A percentile compares a stretch with the other conserved stretches of the same genome.
Conservation (phyloP, 164 flowering plant species). For the Liriodendron chinense region DNA sequence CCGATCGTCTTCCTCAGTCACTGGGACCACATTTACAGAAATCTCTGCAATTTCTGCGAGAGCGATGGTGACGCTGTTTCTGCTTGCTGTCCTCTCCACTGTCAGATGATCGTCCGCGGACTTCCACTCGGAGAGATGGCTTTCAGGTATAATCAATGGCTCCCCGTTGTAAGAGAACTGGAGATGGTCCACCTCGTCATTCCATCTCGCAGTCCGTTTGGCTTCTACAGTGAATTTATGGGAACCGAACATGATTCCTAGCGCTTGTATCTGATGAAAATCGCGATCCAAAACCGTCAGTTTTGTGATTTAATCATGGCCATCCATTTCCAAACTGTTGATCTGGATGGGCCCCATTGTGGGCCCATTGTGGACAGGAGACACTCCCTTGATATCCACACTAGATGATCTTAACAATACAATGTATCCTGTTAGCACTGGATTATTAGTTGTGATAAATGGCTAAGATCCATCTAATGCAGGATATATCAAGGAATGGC, state of each 20-base stretch:
- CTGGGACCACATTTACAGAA: constrained; percentile 40
- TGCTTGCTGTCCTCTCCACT: constrained; percentile 34
- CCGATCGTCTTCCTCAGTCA: constrained; percentile 39
- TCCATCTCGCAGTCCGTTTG: constrained; percentile 42
- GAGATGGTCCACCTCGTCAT: constrained; percentile 49
- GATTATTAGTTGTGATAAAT: too few species aligned
- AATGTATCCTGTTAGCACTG: too few species aligned
- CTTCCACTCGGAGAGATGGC: constrained; percentile 42
- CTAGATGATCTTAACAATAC: too few species aligned
- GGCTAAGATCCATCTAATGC: too few species aligned
- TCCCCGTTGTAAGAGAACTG: constrained; percentile 47
- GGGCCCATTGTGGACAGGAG: too few species aligned
- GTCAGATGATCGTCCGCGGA: constrained; percentile 30
- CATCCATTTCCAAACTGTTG: too few species aligned
- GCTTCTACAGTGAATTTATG: constrained; percentile 54
- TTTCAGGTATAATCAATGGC: constrained; percentile 29
- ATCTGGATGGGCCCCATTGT: too few species aligned
- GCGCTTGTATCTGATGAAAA: too few species aligned
- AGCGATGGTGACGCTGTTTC: constrained; percentile 31
- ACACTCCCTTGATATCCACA: too few species aligned
- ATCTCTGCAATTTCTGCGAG: constrained; percentile 36
- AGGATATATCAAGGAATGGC: too few species aligned
- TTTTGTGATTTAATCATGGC: too few species aligned
- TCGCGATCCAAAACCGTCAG: too few species aligned
- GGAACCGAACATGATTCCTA: constrained; percentile 55